Evolutionary conservation across 1,284 basidiomycete genomes (phyloP).

Genomic region (Limonomyces culmigenus): DNA sequence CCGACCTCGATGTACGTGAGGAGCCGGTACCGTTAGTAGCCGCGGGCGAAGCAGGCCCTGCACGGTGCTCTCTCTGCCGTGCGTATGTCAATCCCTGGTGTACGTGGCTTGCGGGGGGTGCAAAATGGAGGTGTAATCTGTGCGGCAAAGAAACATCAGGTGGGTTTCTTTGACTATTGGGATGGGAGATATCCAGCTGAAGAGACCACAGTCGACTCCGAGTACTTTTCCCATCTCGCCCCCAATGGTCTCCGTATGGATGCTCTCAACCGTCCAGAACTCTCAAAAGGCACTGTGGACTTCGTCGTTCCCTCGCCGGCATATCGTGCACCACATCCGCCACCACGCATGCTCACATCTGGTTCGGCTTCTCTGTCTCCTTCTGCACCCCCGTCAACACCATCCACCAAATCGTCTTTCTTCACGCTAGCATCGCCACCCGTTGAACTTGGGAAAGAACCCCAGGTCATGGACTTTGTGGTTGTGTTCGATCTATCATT

Average conservation of each 20-base stretch:
- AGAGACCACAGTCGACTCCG: conserved; percentile 40
- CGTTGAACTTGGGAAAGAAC: conserved; percentile 28
- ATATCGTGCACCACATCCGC: conserved; percentile 75
- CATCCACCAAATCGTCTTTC: neutral
- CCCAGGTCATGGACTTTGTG: conserved; percentile 62
- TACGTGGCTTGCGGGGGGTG: conserved; percentile 72
- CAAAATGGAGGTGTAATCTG: conserved; percentile 86
- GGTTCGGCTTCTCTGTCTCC: too few species aligned
- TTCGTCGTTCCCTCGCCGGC: conserved; percentile 63
- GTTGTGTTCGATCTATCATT: conserved; percentile 82
- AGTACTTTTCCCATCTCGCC: conserved; percentile 83
- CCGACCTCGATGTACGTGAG: conserved; percentile 67
- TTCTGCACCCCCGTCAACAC: conserved; percentile 21
- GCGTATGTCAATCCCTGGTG: conserved; percentile 96
- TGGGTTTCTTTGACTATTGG: conserved; percentile 17
- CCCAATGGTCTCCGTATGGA: conserved; percentile 72
- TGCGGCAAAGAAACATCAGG: conserved; percentile 75
- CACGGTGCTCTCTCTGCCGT: conserved; percentile 75
- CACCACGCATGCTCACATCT: conserved; percentile 29
- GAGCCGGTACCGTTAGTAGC: conserved; percentile 70
- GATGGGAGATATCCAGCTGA: neutral
- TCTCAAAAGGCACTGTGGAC: conserved; percentile 86
- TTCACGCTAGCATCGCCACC: neutral
- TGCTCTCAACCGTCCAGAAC: conserved; percentile 70
- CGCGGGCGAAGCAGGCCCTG: conserved; percentile 53